Evolutionary conservation across 169 alveolate genomes (phyloP).

Genomic region (Sarcocystis neurona): DNA sequence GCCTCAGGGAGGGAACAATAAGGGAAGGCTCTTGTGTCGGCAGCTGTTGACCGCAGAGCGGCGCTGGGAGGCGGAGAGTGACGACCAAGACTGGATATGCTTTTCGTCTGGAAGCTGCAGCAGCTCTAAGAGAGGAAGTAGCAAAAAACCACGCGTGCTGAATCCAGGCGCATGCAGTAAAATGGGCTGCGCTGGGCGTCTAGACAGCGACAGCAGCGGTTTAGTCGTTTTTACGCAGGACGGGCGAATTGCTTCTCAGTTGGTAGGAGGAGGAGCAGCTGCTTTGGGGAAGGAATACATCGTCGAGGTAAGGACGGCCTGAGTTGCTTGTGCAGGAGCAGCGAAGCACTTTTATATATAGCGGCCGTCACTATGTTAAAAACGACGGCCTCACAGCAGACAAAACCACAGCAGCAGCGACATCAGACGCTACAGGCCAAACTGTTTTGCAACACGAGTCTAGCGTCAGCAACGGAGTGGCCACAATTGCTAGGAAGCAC

Average conservation of each 20-base stretch:
- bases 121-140: background rate
- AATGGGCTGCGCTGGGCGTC: slow-evolving; percentile 24
- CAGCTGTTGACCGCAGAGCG: slow-evolving; percentile 25
- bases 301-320: slow-evolving; percentile 54
- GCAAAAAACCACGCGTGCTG: background rate
- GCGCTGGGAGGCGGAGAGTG: background rate
- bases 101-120: too few relatives aligned
- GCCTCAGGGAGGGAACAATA: background rate
- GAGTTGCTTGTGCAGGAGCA: too few relatives aligned
- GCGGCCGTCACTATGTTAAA: too few relatives aligned
- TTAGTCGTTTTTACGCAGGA: slow-evolving; percentile 44
- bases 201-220: slow-evolving; percentile 47
- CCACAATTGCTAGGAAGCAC: too few relatives aligned
- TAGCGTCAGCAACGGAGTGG: too few relatives aligned
- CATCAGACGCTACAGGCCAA: too few relatives aligned
- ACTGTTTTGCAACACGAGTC: too few relatives aligned
- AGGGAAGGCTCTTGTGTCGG: slow-evolving; percentile 17
- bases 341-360: too few relatives aligned
- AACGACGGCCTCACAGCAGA: too few relatives aligned
- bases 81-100: too few relatives aligned
- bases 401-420: too few relatives aligned
- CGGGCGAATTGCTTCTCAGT: slow-evolving; percentile 49
- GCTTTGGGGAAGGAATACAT: slow-evolving; percentile 25
- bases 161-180: slow-evolving; percentile 19
- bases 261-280: slow-evolving; percentile 2